Conservation (phyloP, 768 basidiomycete genomes). For the Lactarius vividus region DNA sequence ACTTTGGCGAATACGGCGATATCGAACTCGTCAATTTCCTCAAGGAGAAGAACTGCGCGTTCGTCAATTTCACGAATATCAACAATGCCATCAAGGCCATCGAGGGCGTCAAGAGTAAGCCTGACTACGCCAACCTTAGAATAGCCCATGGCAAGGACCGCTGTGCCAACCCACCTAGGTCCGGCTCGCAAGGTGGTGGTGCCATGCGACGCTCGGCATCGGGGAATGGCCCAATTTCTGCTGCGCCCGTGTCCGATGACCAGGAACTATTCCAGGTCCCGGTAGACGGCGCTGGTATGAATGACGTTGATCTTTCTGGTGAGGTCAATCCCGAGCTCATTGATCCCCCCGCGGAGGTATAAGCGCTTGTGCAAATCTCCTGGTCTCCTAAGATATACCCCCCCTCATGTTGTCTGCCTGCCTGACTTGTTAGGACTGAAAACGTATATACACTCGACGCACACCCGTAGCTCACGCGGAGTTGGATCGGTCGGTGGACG, state of each 20-base stretch:
- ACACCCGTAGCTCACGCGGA: conserved; percentile 14
- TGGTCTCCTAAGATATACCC: conserved; percentile 22
- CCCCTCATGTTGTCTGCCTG: conserved; percentile 5
- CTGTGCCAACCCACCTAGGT: conserved; percentile 89
- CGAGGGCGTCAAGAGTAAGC: conserved; percentile 87
- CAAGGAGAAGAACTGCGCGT: conserved; percentile 95
- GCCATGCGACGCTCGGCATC: conserved; percentile 49
- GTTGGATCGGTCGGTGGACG: conserved; percentile 17
- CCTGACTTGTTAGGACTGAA: conserved; percentile 18
- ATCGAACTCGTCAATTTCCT: conserved; percentile 96
- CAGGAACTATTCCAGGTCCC: conserved; percentile 25
- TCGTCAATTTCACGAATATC: conserved; percentile 94
- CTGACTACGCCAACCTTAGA: conserved; percentile 85
- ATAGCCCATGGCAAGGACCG: conserved; percentile 96
- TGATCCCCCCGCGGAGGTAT: conserved; percentile 17
- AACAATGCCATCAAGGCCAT: conserved; percentile 98
- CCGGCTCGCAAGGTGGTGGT: conserved; percentile 69
- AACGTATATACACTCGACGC: conserved; percentile 17
- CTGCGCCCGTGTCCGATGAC: conserved; percentile 10
- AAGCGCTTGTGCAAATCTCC: background rate
- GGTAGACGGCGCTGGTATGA: conserved; percentile 5
- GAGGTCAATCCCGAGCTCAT: conserved; percentile 16
- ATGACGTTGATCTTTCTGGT: conserved; percentile 17
- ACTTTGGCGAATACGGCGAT: conserved; percentile 95
- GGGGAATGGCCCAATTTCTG: conserved; percentile 36